A percentile compares a stretch with the other conserved stretches of the same genome.
phyloP scores from a whole-genome alignment of 2,329 filamentous ascomycete genomes.

The Phialophora verrucosa region DNA sequence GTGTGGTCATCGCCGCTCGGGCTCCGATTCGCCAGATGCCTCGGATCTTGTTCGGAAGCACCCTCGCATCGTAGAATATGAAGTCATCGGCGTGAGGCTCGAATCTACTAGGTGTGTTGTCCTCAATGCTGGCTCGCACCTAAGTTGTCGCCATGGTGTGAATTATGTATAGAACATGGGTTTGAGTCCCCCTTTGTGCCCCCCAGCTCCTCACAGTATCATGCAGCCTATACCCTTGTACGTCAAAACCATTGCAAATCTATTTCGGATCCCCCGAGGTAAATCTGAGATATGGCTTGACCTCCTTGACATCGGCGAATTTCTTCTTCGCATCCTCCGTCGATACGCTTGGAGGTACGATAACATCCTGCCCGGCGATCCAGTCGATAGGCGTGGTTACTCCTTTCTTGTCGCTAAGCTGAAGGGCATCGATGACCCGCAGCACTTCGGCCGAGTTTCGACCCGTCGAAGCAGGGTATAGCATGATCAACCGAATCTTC shows the following conservation, averaged over 20 bases:
- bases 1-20: background rate
- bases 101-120: background rate
- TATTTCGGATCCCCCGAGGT: background rate
- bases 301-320: constrained; percentile 73
- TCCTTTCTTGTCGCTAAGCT: background rate
- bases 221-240: background rate
- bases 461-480: background rate
- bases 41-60: background rate
- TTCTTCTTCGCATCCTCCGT: constrained; percentile 86
- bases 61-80: background rate
- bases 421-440: background rate
- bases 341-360: constrained; percentile 81
- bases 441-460: background rate
- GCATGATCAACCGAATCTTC: constrained; percentile 87
- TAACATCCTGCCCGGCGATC: constrained; percentile 70
- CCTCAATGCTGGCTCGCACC: background rate
- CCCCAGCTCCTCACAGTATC: background rate
- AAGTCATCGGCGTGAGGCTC: background rate
- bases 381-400: background rate
- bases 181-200: background rate
- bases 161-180: background rate
- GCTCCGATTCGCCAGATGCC: constrained; percentile 10
- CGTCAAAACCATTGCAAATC: background rate
- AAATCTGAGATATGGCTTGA: constrained; percentile 59
- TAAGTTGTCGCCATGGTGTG: background rate